Base-by-base conservation (phyloP, 805 yeast genomes). In the Torulaspora indica region DNA sequence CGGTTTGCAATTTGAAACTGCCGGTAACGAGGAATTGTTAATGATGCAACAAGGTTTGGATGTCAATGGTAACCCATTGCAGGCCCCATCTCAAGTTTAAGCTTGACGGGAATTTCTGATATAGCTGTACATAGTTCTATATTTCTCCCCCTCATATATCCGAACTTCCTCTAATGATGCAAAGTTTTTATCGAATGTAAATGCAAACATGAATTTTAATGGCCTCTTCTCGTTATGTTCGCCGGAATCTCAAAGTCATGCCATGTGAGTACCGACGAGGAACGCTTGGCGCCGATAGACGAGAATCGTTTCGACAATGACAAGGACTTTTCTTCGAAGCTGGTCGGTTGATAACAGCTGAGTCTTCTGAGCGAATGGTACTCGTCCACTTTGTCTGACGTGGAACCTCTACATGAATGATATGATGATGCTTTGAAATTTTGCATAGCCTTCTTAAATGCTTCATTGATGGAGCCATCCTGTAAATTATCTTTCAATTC, bases 1-100 rank as follows among this genome's bases (percentile, higher is more conserved):
- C 58, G 98, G 97, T 68, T 75, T 93, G 59, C 96, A 91, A 74
- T 82, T 93, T 55, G 98, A 93, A 75, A 82, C 93, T 54, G 91
- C 93, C 46, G 97, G 97, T 64, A 81, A 85, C 61, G 95, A 90
- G 73, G 93, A 87, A 73, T 78, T 88, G 57, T 81, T 86, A 76
- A 77, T 85, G 82, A 81, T 84, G 88, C 95, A 85, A 73, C 89
- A 84, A 70, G 91, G 91, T 60, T 73, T 85, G 69, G 95, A 85
- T 64, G 84, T 81, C 55, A 81, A 85, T 61, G 95, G 93, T 62
- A 85, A 85, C 75, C 91, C 93, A 60, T 76, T 85, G 54, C 88
- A 84, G 59, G 87, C 87, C 60, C 86, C 85, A 48, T 85, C 85
- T 52, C 79, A 73, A 68, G 60, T 72, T 56, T 72, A 61, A 63